phyloP scores from a whole-genome alignment of 495 filamentous ascomycete genomes.

The Tuber magnatum region DNA sequence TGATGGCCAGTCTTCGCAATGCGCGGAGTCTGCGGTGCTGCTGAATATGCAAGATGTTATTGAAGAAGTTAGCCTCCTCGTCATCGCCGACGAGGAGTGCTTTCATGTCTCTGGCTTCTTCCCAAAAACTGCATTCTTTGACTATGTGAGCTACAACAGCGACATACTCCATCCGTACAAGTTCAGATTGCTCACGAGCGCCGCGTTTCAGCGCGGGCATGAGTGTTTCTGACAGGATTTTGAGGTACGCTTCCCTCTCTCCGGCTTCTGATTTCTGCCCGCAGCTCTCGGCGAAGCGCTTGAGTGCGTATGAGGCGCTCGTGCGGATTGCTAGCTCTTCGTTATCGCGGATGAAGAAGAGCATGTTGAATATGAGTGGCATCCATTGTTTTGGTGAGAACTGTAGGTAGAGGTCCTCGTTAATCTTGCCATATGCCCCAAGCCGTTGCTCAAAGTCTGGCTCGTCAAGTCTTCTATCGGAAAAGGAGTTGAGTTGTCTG shows the following conservation, averaged over 20 bases:
- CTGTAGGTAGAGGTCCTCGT: constrained; percentile 47
- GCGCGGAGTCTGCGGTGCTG: constrained; percentile 80
- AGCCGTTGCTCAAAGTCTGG: constrained; percentile 79
- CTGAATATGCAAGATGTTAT: constrained; percentile 83
- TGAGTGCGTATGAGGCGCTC: constrained; percentile 75
- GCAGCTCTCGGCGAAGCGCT: constrained; percentile 65
- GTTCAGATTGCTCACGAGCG: constrained; percentile 66
- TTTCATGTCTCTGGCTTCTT: constrained; percentile 65
- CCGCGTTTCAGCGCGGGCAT: constrained; percentile 70
- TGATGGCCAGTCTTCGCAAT: constrained; percentile 62
- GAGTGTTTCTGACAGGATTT: constrained; percentile 56
- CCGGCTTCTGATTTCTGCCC: constrained; percentile 41
- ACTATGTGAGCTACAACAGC: constrained; percentile 70
- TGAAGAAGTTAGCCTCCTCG: constrained; percentile 88
- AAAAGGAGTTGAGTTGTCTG: constrained; percentile 70
- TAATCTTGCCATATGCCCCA: constrained; percentile 67
- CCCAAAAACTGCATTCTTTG: constrained; percentile 59
- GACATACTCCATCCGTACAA: constrained; percentile 74
- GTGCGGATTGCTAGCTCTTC: constrained; percentile 76
- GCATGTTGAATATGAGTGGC: constrained; percentile 82
- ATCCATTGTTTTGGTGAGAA: constrained; percentile 75
- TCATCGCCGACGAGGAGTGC: constrained; percentile 67
- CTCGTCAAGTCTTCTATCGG: constrained; percentile 59
- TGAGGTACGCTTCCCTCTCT: constrained; percentile 46
- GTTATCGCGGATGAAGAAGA: constrained; percentile 76